Percentiles rank a stretch among this genome's conserved stretches.
Evolutionary conservation across 2,329 filamentous ascomycete genomes (phyloP).

Genomic region (Fusarium acutatum): DNA sequence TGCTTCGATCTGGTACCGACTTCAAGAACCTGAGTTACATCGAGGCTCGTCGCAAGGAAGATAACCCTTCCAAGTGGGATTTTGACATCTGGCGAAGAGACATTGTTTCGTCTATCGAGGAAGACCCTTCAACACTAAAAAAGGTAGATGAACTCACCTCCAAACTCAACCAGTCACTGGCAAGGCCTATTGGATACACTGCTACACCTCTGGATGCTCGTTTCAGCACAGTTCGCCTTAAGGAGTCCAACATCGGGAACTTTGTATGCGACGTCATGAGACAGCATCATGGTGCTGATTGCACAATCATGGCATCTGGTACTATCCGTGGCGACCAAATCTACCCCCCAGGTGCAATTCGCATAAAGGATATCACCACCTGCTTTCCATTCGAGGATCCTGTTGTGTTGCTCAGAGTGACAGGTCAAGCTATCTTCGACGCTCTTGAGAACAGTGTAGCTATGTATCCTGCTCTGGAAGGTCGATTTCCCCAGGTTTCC

Average conservation of each 20-base stretch:
- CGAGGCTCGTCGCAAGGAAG: conserved; percentile 70
- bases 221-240: conserved; percentile 80
- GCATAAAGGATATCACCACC: conserved; percentile 83
- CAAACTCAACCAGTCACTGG: conserved; percentile 77
- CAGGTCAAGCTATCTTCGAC: conserved; percentile 76
- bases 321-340: conserved; percentile 90
- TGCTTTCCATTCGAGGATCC: conserved; percentile 96
- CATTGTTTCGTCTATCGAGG: conserved; percentile 71
- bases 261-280: conserved; percentile 94
- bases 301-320: conserved; percentile 83
- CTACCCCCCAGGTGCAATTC: conserved; percentile 81
- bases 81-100: conserved; percentile 81
- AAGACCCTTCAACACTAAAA: conserved; percentile 67
- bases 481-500: conserved; percentile 84
- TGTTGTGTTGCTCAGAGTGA: conserved; percentile 78
- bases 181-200: conserved; percentile 86
- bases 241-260: conserved; percentile 87
- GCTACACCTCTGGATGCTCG: conserved; percentile 83
- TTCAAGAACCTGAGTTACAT: conserved; percentile 94
- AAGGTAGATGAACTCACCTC: conserved; percentile 76
- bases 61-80: conserved; percentile 69
- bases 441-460: conserved; percentile 87
- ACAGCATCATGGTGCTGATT: conserved; percentile 81
- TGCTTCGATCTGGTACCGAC: conserved; percentile 87
- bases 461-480: conserved; percentile 83